Base-by-base conservation (phyloP, 257 asterid species). In the Scutellaria baicalensis region DNA sequence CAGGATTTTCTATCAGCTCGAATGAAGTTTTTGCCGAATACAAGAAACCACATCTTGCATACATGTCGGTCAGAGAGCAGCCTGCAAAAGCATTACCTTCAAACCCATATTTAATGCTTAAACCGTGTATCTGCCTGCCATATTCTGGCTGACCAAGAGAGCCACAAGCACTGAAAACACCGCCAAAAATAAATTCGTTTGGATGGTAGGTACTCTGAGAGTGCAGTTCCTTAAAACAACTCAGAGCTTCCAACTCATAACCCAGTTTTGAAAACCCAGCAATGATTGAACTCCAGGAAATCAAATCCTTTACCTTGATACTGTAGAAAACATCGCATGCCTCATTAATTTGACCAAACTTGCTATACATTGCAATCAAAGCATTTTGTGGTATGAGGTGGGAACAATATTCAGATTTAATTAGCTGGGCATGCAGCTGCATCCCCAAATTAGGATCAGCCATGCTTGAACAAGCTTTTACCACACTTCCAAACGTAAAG, bases 261-360 rank as follows among this genome's bases (percentile, higher is more conserved):
- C 95, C 93, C 47, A 83, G 89, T 73, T 88, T 89, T 39, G 93
- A 74, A 80, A 83, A 84, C 12, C 92, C 95, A 39, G 93, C 81
- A 77, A 90, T 86, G 75, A 90, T 80, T 38, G 97, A 86, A 69
- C 97, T 90, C 97, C 97, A 90, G 0, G 95, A 90, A 45, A 88
- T 80, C 79, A 90, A 77, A 83, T 90, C 88, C 78, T 82, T 90
- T 16, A 69, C 49, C 42, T 80, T 16, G 68, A 88, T 83, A 48
- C 31, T 40, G 49, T 71, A 76, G 79, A 90, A 88, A 66, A 88
- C 80, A 38, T 48, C 31, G 52, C 59, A 60, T 9, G 93, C 90
- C 71, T 78, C 79, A 18, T 74, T 38, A 44, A 84, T 74, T 68
- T 2, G 80, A 59, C 84, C 77, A 23, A 83, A 84, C 74, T 76